These are phyloP conservation scores for Plectosphaerella plurivora DNA, from an alignment of 2,329 filamentous ascomycete genomes.

Conservation along the genomic window DNA sequence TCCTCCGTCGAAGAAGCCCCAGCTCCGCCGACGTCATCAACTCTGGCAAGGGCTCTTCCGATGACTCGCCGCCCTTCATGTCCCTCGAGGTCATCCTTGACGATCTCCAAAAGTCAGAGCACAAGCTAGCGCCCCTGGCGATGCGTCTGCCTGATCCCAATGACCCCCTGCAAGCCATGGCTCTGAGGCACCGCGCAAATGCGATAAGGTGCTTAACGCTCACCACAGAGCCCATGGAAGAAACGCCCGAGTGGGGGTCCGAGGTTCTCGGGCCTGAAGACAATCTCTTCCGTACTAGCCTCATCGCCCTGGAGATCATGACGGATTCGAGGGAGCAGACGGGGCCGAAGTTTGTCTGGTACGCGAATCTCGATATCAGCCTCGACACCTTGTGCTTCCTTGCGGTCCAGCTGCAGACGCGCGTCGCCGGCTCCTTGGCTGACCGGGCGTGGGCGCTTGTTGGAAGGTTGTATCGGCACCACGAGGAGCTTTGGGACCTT, in stretches of 20 bases:
- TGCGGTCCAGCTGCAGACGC: constrained; percentile 46
- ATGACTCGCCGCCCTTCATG: too few species aligned
- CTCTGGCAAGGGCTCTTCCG: too few species aligned
- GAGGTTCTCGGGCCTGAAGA: constrained; percentile 39
- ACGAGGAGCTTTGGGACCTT: constrained; percentile 45
- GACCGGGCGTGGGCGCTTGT: constrained; percentile 48
- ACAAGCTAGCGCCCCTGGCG: background rate
- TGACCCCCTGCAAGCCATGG: constrained; percentile 3
- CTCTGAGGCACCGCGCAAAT: background rate
- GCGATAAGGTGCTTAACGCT: constrained; percentile 9
- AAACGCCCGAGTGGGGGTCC: constrained; percentile 43
- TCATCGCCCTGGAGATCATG: constrained; percentile 7
- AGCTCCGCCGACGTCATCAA: too few species aligned
- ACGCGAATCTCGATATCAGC: constrained; percentile 47
- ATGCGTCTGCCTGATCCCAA: background rate
- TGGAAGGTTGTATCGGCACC: constrained; percentile 39
- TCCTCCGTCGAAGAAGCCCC: background rate
- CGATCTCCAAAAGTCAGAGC: background rate
- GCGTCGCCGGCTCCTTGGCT: constrained; percentile 42
- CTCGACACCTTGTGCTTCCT: constrained; percentile 50
- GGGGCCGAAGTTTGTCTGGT: constrained; percentile 44
- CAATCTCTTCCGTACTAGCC: constrained; percentile 30
- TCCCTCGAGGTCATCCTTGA: too few species aligned
- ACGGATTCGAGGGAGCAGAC: background rate
- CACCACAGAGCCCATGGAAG: constrained; percentile 38